phyloP scores from a whole-genome alignment of 2,329 filamentous ascomycete genomes.

The Verticillium tricorpus region DNA sequence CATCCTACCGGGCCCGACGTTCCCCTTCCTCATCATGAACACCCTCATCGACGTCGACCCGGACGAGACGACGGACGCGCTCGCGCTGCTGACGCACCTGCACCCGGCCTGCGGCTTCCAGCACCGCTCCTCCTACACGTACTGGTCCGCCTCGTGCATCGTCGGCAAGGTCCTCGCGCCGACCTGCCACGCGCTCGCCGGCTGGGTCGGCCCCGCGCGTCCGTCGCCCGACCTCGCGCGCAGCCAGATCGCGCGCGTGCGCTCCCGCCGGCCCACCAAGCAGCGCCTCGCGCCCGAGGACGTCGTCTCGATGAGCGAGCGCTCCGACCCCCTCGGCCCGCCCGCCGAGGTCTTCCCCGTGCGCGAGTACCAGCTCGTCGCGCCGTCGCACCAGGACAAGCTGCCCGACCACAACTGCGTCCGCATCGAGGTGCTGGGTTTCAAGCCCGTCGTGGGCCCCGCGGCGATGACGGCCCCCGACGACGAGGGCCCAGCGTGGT shows the following conservation, averaged over 20 bases:
- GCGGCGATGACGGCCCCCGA: too few relatives aligned
- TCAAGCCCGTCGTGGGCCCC: conserved; percentile 40
- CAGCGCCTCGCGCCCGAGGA: conserved; percentile 55
- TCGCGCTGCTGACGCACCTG: conserved; percentile 64
- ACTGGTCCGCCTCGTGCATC: conserved; percentile 69
- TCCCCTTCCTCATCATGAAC: conserved; percentile 76
- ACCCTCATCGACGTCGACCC: conserved; percentile 71
- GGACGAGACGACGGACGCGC: conserved; percentile 58
- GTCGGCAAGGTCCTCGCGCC: conserved; percentile 72
- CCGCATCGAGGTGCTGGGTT: conserved; percentile 62
- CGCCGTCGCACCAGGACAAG: conserved; percentile 52
- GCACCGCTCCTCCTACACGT: conserved; percentile 69
- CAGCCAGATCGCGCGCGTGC: conserved; percentile 66
- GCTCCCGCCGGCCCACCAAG: conserved; percentile 49
- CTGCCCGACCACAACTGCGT: conserved; percentile 54
- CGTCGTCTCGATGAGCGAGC: conserved; percentile 59
- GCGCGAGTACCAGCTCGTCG: conserved; percentile 60
- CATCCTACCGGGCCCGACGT: conserved; percentile 63
- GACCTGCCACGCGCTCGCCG: conserved; percentile 65
- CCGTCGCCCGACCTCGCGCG: conserved; percentile 62
- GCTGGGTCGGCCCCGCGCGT: conserved; percentile 70
- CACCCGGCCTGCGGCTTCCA: conserved; percentile 70
- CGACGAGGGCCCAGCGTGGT: conserved; percentile 37
- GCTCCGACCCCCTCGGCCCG: conserved; percentile 66
- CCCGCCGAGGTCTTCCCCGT: conserved; percentile 58